Evolutionary conservation across 1,284 basidiomycete species (phyloP), one percentile per base, ranked within the genome.

Genomic region (Sanghuangporus baumii): DNA sequence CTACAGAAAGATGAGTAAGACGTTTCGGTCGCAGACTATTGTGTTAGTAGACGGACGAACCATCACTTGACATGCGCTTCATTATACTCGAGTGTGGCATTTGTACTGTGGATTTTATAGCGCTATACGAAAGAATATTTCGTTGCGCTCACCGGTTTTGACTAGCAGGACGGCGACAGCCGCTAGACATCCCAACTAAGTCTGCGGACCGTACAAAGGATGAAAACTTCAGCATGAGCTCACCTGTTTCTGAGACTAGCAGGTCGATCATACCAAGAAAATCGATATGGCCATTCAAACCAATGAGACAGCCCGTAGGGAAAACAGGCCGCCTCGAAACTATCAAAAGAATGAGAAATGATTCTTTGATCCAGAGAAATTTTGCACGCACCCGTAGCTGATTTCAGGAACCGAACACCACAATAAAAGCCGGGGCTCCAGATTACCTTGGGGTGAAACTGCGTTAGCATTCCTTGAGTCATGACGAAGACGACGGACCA

Each of bases 161-260:
- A 52, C 31, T 34, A 52, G 20, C n/a, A 52, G 7, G 31, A 26
- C 51, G 2, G 31, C 2, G 51, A 52, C 11, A 6, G 23, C 20
- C 11, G n/a, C 51, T 52, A 34, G 31, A 52, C 2, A 50, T 7
- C 40, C 26, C 26, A 31, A 31, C 26, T 31, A 3, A 31, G 26
- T 31, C 26, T 31, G 26, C 2, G 5, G 26, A 31, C 26, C 26
- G 3, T 31, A 16, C n/a, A 18, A 46, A 36, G 47, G 37, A 52
- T 36, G 26, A 23, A 14, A 36, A 23, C 4, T n/a, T 48, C n/a
- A 23, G 4, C 3, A 31, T 31, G 26, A 31, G n/a, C 59, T 11
- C 41, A 55, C 59, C 47, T n/a, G 59, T 46, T 43, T 61, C 59
- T 26, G 59, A 58, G 40, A 46, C 50, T 2, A 40, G 23, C 6